These are phyloP conservation scores for Penicillium crystallinum DNA, from an alignment of 495 filamentous ascomycete genomes.

Conservation along the genomic window DNA sequence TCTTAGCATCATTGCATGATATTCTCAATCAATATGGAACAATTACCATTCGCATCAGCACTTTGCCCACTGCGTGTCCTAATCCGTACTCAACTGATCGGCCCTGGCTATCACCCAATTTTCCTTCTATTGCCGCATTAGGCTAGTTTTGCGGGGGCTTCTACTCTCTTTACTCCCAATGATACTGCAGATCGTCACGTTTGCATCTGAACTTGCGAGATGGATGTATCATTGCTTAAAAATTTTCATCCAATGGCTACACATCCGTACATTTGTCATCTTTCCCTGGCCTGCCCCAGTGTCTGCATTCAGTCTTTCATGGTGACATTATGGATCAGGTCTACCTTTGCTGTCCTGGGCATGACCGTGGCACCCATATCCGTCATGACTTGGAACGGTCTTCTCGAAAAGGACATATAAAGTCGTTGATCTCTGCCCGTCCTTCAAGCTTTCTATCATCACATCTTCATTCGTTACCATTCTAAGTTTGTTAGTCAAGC, in stretches of 20 bases:
- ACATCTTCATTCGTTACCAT: slow-evolving; percentile 36
- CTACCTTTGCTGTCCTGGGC: slow-evolving; percentile 25
- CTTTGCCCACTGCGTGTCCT: background rate
- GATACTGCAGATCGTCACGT: slow-evolving; percentile 35
- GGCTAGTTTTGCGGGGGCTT: slow-evolving; percentile 13
- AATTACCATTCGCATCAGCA: background rate
- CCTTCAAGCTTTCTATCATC: slow-evolving; percentile 8
- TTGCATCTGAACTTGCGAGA: slow-evolving; percentile 16
- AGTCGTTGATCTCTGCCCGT: slow-evolving; percentile 7
- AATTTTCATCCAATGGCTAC: slow-evolving; percentile 11
- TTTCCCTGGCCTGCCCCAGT: slow-evolving; percentile 14
- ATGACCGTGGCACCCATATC: slow-evolving; percentile 28
- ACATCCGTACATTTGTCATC: slow-evolving; percentile 18
- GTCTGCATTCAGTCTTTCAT: slow-evolving; percentile 23
- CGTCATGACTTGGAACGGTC: slow-evolving; percentile 13
- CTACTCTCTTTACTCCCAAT: slow-evolving; percentile 10
- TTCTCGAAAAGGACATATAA: slow-evolving; percentile 30
- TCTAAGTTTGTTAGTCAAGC: slow-evolving; percentile 18
- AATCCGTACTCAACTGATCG: background rate
- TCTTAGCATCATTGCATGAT: background rate
- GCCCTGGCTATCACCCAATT: background rate
- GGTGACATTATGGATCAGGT: slow-evolving; percentile 19
- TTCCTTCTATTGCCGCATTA: slow-evolving; percentile 28
- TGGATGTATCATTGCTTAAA: slow-evolving; percentile 12
- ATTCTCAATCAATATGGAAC: background rate